Evolutionary conservation across 1,284 basidiomycete species (phyloP), one percentile per base, ranked within the genome.

Genomic region (Xerocomus minutiporus): DNA sequence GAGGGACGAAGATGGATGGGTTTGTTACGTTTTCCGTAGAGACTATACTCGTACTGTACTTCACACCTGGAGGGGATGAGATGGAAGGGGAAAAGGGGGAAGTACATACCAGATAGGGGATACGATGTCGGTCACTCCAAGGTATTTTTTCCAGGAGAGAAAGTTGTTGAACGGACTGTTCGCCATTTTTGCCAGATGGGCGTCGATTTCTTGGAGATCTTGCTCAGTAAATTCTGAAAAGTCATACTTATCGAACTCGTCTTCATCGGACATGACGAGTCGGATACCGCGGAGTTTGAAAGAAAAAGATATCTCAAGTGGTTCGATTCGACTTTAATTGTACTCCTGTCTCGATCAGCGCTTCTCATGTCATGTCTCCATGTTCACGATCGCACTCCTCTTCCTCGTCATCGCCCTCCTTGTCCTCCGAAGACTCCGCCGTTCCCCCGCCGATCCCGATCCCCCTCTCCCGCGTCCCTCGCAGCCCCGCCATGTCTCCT

Each of bases 11-110:
- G 54, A 11, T 71, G 69, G 0, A 86, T 62, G 5, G 80, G 81
- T 40, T 73, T 73, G 48, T 73, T 74, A 7, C 88, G 78, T 50
- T 75, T 72, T 57, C 83, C 81, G 26, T 79, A 77, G 28, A 89
- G 71, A 2, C 84, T 80, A 61, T 91, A 91, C 57, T 89, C 86
- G 63, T 80, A 84, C 64, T 93, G 89, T 51, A 92, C 75, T 61
- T 88, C 86, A 61, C 86, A 88, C 86, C 86, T 88, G 55, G 46
- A 26, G 11, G 31, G 40, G 26, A 28, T 25, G 35, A 43, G 28
- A 23, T 23, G 11, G 46, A 32, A 15, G 12, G 46, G 55, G 17
- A 36, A 23, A 36, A 36, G 20, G 20, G 28, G 32, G 20, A 15
- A 34, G 36, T 52, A 52, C 75, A 52, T 66, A 84, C 86, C 85